Base-by-base conservation (phyloP, 2,329 filamentous ascomycete genomes). In the Ophiostoma tasmaniense region DNA sequence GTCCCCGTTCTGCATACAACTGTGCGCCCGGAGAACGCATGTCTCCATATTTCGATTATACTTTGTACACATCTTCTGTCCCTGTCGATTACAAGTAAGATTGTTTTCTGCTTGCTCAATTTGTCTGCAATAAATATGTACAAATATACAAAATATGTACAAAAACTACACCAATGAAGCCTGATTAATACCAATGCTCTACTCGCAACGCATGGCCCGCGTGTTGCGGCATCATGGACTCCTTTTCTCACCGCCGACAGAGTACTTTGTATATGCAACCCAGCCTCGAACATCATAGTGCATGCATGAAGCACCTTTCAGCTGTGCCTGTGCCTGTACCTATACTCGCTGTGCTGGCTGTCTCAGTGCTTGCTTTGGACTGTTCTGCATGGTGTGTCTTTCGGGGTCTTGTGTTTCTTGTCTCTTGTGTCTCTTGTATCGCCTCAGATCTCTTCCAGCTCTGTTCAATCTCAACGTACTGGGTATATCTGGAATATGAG, bases 81-180 rank as follows among this genome's bases (percentile, higher is more conserved):
- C 25, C 25, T 61, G 55, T 30, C 55, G 67, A 68, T 68, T 68
- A n/a, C n/a, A n/a, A n/a, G 3, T 33, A 68, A 69, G 64, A 69
- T 66, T 66, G 66, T 33, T 62, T 68, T 25, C n/a, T n/a, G n/a
- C n/a, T n/a, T 33, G 2, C 3, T 33, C 33, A 33, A 6, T 33
- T 33, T n/a, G n/a, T n/a, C n/a, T n/a, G n/a, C n/a, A n/a, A n/a
- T n/a, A n/a, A n/a, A n/a, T n/a, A n/a, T n/a, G n/a, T n/a, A n/a
- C n/a, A n/a, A n/a, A n/a, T n/a, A n/a, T n/a, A n/a, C n/a, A n/a
- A n/a, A n/a, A n/a, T n/a, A n/a, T n/a, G n/a, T n/a, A n/a, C n/a
- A n/a, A n/a, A n/a, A n/a, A n/a, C n/a, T n/a, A n/a, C n/a, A n/a
- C n/a, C n/a, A n/a, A n/a, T n/a, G n/a, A n/a, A n/a, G n/a, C n/a